Conservation (phyloP, 2,329 filamentous ascomycete species). For the Fusarium aywerte region DNA sequence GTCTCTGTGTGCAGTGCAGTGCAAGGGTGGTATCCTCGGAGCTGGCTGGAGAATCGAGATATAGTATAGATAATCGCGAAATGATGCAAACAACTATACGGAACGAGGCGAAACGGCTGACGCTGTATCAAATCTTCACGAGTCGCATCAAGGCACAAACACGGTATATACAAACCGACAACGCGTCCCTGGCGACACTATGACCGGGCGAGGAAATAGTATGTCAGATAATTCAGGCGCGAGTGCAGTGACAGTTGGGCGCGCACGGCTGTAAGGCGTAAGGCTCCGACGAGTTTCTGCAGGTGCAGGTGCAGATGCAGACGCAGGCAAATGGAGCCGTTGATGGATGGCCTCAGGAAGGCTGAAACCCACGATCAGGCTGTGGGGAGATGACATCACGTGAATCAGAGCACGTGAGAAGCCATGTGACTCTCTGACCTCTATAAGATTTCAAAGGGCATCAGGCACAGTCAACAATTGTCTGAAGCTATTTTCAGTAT, state of each 20-base stretch:
- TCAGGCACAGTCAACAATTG: slow-evolving; percentile 1
- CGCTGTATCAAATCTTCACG: slow-evolving; percentile 37
- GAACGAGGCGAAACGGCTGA: slow-evolving; percentile 33
- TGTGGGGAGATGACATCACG: slow-evolving; percentile 34
- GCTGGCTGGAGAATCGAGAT: slow-evolving; percentile 13
- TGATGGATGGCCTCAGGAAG: slow-evolving; percentile 39
- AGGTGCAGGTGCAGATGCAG: slow-evolving; percentile 25
- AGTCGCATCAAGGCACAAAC: slow-evolving; percentile 40
- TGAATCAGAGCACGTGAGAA: neutral
- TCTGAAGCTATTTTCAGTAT: slow-evolving; percentile 18
- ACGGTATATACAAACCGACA: slow-evolving; percentile 40
- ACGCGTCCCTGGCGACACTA: slow-evolving; percentile 36
- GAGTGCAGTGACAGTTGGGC: slow-evolving; percentile 42
- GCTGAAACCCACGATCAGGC: slow-evolving; percentile 39
- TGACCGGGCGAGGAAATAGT: slow-evolving; percentile 32
- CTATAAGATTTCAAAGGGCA: neutral
- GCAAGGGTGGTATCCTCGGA: slow-evolving; percentile 17
- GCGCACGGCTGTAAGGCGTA: slow-evolving; percentile 42
- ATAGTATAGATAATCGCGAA: slow-evolving; percentile 15
- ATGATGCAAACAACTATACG: slow-evolving; percentile 27
- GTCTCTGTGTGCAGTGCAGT: slow-evolving; percentile 15
- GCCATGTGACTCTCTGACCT: neutral
- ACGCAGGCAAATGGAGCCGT: slow-evolving; percentile 40
- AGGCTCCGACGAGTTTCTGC: slow-evolving; percentile 42
- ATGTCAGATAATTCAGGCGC: slow-evolving; percentile 39